Conservation (phyloP, 768 basidiomycete genomes). For the Mycena latifolia region DNA sequence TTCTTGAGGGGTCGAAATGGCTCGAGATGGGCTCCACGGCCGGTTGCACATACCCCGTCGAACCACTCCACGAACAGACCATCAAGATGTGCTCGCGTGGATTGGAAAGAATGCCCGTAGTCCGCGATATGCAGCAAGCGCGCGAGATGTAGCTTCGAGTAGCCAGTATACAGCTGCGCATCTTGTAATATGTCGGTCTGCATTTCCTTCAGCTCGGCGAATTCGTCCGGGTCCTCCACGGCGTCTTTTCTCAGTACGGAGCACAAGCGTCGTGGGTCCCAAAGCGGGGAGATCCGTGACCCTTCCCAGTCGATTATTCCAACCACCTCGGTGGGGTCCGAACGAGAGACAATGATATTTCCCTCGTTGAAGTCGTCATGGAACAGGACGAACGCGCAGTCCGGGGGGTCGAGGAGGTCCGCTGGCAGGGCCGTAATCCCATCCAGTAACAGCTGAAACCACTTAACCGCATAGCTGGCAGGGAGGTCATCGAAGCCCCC, state of each 20-base stretch:
- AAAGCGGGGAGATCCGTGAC: slow-evolving; percentile 7
- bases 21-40: neutral
- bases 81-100: slow-evolving; percentile 1
- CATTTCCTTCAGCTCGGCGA: neutral
- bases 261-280: neutral
- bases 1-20: slow-evolving; percentile 10
- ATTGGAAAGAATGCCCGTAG: slow-evolving; percentile 3
- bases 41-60: neutral
- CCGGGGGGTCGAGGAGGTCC: slow-evolving; percentile 1
- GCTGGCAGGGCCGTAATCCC: neutral
- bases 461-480: neutral
- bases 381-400: slow-evolving; percentile 1
- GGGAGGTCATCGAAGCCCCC: neutral
- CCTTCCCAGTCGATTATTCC: slow-evolving; percentile 27
- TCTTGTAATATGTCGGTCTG: neutral
- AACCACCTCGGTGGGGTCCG: slow-evolving; percentile 3
- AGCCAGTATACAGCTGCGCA: neutral
- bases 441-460: neutral
- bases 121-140: slow-evolving; percentile 11
- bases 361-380: slow-evolving; percentile 12
- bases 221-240: slow-evolving; percentile 1
- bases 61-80: slow-evolving; percentile 15
- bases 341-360: slow-evolving; percentile 15
- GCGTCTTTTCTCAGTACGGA: neutral
- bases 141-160: slow-evolving; percentile 1